Evolutionary conservation across 306 rosid species (phyloP).

Genomic region (Cucurbita moschata): DNA sequence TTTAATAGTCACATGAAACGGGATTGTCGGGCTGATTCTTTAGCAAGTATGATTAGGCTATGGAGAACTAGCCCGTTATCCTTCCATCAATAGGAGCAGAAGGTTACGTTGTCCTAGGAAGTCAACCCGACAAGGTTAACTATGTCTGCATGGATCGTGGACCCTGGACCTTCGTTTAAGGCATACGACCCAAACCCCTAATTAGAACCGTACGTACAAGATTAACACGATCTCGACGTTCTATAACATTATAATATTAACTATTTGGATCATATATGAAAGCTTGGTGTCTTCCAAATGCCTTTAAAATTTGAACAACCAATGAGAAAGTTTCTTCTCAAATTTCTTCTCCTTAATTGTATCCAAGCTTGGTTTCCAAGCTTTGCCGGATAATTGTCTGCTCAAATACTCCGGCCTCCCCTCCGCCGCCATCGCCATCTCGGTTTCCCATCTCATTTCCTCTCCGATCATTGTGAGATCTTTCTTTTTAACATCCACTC

Average conservation of each 20-base stretch:
- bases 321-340: slow-evolving; percentile 28
- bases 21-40: no score
- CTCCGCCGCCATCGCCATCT: slow-evolving; percentile 30
- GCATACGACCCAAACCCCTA: no score
- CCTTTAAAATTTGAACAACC: slow-evolving; percentile 22
- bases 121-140: no score
- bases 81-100: no score
- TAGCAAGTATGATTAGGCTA: no score
- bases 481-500: background rate
- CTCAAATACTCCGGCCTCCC: slow-evolving; percentile 53
- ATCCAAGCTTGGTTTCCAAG: slow-evolving; percentile 82
- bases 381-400: slow-evolving; percentile 61
- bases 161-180: no score
- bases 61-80: no score
- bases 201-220: no score
- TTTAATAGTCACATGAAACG: no score
- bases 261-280: background rate
- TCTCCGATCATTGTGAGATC: background rate
- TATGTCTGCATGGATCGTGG: no score
- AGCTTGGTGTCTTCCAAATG: background rate
- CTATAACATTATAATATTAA: background rate
- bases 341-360: slow-evolving; percentile 60
- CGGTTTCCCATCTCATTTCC: slow-evolving; percentile 15
- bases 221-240: no score
- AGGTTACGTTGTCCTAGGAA: no score